A percentile compares a stretch with the other conserved stretches of the same genome.
Conservation (phyloP, 164 flowering plant genomes). For the Dillenia turbinata region DNA sequence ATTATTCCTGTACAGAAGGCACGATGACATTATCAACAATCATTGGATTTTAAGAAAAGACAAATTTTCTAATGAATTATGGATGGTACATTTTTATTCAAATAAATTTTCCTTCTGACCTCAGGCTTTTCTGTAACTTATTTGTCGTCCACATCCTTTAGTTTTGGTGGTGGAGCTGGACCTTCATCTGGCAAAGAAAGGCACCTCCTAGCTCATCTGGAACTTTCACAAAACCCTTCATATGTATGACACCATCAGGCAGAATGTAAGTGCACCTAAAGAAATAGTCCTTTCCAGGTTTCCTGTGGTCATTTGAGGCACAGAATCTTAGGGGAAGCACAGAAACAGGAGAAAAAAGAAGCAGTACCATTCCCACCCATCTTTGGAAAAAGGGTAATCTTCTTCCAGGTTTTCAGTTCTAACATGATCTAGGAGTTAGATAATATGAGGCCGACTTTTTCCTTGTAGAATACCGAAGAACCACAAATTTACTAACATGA, state of each 20-base stretch:
- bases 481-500: too few relatives aligned
- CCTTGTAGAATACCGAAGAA: too few relatives aligned
- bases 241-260: conserved; percentile 87
- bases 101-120: conserved; percentile 57
- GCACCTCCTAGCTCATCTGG: conserved; percentile 61
- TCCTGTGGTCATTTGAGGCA: conserved; percentile 34
- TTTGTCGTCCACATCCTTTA: conserved; percentile 20
- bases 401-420: too few relatives aligned
- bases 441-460: too few relatives aligned
- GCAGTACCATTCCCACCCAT: not conserved
- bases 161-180: conserved; percentile 9
- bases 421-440: too few relatives aligned
- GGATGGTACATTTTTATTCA: conserved; percentile 61
- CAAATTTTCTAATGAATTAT: not conserved
- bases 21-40: not conserved
- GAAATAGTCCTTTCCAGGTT: conserved; percentile 58
- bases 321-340: too few relatives aligned
- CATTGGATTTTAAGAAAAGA: not conserved
- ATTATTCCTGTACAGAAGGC: conserved; percentile 65
- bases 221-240: conserved; percentile 83
- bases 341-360: not conserved
- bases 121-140: conserved; percentile 34
- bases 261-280: conserved; percentile 82
- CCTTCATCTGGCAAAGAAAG: conserved; percentile 30
- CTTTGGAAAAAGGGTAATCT: not conserved